Conservation (phyloP, 108 stramenopile genomes). For the Mayamaea pseudoterrestris region DNA sequence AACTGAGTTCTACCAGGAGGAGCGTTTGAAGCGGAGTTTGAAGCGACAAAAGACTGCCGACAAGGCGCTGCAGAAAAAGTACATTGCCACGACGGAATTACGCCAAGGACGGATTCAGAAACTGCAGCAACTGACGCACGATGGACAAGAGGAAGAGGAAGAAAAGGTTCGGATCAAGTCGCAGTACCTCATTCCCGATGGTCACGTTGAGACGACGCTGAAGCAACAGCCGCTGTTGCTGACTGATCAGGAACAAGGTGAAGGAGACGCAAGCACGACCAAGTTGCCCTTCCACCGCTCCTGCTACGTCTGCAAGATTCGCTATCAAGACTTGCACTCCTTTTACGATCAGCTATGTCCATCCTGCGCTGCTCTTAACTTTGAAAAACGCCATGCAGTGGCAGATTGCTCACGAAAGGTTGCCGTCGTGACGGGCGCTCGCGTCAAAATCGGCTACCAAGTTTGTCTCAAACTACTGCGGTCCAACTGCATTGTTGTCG, state of each 20-base stretch:
- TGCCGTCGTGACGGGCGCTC: constrained; percentile 76
- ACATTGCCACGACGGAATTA: constrained; percentile 54
- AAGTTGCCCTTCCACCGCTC: constrained; percentile 64
- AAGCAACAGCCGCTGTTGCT: neutral
- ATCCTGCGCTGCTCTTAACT: constrained; percentile 72
- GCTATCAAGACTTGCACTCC: constrained; percentile 66
- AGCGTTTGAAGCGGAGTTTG: constrained; percentile 25
- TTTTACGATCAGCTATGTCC: constrained; percentile 91
- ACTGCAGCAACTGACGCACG: constrained; percentile 37
- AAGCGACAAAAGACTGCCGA: constrained; percentile 70
- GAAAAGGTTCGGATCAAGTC: constrained; percentile 5
- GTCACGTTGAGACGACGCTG: constrained; percentile 42
- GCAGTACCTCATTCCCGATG: constrained; percentile 60
- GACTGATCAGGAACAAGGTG: constrained; percentile 4
- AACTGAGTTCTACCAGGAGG: constrained; percentile 29
- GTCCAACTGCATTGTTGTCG: constrained; percentile 60
- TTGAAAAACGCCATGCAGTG: constrained; percentile 63
- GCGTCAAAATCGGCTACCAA: constrained; percentile 88
- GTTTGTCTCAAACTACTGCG: constrained; percentile 70
- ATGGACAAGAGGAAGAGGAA: constrained; percentile 51
- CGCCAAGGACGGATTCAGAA: constrained; percentile 55
- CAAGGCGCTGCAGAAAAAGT: constrained; percentile 39
- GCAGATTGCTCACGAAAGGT: constrained; percentile 34
- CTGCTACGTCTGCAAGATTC: constrained; percentile 80
- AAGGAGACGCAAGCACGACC: neutral